Evolutionary conservation across 179 eudicot species (phyloP).

Genomic region (Camellia oleifera): DNA sequence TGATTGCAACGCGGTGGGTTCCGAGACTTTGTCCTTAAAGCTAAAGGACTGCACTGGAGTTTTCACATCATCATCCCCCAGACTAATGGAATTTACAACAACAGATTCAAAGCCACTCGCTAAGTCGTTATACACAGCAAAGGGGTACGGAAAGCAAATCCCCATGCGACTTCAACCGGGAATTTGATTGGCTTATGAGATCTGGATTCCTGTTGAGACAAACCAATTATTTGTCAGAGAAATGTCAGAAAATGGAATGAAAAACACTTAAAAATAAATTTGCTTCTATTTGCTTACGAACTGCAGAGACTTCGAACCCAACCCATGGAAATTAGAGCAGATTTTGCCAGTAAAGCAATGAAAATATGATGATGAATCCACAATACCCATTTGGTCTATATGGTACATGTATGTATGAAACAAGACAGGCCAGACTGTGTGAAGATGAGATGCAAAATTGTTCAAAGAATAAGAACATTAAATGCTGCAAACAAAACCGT

Average conservation of each 20-base stretch:
- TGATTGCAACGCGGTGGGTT: slow-evolving; percentile 41
- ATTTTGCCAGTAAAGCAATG: slow-evolving; percentile 12
- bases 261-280: background rate
- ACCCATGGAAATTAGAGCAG: background rate
- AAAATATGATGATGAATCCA: background rate
- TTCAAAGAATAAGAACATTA: background rate
- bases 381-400: background rate
- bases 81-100: slow-evolving; percentile 18
- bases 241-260: background rate
- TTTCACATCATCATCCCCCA: no score
- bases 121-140: slow-evolving; percentile 35
- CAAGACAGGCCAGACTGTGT: slow-evolving; percentile 13
- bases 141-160: slow-evolving; percentile 49
- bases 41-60: slow-evolving; percentile 32
- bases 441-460: slow-evolving; percentile 10
- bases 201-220: slow-evolving; percentile 22
- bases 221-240: slow-evolving; percentile 11
- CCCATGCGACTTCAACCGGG: slow-evolving; percentile 18
- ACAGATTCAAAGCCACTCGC: slow-evolving; percentile 54
- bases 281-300: no score
- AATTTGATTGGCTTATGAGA: slow-evolving; percentile 15
- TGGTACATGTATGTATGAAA: background rate
- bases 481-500: background rate
- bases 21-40: slow-evolving; percentile 38
- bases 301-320: background rate